Evolutionary conservation across 306 rosid species (phyloP).

Genomic region (Corylus heterophylla): DNA sequence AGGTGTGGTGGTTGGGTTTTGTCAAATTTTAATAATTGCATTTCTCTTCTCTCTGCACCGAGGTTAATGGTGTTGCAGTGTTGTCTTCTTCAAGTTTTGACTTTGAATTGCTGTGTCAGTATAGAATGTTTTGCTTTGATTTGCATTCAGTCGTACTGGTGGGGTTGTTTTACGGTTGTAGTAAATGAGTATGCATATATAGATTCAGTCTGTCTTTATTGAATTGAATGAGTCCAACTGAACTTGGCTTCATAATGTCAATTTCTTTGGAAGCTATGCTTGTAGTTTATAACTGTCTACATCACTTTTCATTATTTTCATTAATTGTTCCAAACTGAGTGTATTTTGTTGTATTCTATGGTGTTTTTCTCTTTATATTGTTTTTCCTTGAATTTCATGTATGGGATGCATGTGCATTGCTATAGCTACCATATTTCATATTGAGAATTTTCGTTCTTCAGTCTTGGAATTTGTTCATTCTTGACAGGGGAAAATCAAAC

Average conservation of each 20-base stretch:
- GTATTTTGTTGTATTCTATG: not conserved
- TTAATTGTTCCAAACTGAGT: not conserved
- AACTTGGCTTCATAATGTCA: not conserved
- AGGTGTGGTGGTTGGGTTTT: not conserved
- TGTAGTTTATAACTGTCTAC: not conserved
- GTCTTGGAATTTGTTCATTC: constrained; percentile 25
- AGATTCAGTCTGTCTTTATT: not conserved
- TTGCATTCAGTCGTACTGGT: not conserved
- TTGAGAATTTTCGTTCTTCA: constrained; percentile 16
- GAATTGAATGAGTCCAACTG: not conserved
- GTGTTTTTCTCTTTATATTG: not conserved
- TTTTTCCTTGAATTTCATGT: not conserved
- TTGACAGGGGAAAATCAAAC: constrained; percentile 91
- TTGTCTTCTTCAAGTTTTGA: not conserved
- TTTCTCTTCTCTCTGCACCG: not conserved
- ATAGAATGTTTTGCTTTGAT: not conserved
- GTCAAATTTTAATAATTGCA: not conserved
- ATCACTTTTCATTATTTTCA: not conserved
- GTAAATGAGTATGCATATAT: not conserved
- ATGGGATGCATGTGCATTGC: not conserved
- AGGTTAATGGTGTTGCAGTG: not conserved
- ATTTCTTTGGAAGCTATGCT: not conserved
- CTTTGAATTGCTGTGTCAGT: not conserved
- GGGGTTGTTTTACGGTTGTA: not conserved
- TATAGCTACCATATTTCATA: not conserved